Evolutionary conservation across 345 rosid genomes (phyloP).

Genomic region (Heritiera littoralis): DNA sequence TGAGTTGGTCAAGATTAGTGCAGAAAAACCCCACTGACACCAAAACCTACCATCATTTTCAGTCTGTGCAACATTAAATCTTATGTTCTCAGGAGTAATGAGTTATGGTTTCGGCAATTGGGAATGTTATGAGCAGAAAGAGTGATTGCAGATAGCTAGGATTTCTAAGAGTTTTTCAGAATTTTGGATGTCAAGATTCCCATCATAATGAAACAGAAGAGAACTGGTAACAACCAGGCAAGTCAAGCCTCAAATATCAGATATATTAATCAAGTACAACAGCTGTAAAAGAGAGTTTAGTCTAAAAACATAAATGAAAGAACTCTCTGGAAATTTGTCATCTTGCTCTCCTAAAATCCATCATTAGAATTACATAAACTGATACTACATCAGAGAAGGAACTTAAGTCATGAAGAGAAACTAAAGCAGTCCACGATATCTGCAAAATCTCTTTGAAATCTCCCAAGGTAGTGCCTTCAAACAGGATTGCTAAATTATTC

Average conservation of each 20-base stretch:
- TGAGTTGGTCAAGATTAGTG: background rate
- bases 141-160: background rate
- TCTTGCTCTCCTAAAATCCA: slow-evolving; percentile 14
- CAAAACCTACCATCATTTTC: background rate
- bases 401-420: background rate
- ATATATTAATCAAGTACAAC: background rate
- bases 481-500: slow-evolving; percentile 11
- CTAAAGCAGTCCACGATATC: slow-evolving; percentile 11
- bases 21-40: background rate
- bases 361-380: background rate
- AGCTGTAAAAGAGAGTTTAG: slow-evolving; percentile 2
- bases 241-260: slow-evolving; percentile 17
- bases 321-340: slow-evolving; percentile 5
- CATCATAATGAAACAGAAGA: background rate
- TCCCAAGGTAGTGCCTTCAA: background rate
- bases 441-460: slow-evolving; percentile 6
- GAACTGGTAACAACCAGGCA: background rate
- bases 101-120: background rate
- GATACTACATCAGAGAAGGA: background rate
- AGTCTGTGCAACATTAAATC: background rate
- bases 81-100: background rate
- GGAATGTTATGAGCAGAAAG: background rate
- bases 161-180: background rate
- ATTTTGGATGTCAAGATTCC: background rate
- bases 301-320: slow-evolving; percentile 2